phyloP scores from a whole-genome alignment of 306 rosid species.

The Nissolia schottii region DNA sequence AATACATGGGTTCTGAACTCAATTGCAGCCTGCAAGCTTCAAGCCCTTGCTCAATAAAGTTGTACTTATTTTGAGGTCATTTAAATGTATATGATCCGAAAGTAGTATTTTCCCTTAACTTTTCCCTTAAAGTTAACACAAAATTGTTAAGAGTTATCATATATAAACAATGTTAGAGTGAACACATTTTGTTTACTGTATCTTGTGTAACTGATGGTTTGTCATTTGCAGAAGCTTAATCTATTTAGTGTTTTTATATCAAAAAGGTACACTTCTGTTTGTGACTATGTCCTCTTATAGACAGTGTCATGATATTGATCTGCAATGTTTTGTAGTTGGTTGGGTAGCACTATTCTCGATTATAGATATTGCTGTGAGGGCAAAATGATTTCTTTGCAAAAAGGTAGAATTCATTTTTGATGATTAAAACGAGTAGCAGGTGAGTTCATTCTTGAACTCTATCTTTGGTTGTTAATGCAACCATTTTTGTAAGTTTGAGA shows the following conservation, averaged over 20 bases:
- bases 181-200: no score
- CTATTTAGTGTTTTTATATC: not conserved
- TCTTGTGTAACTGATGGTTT: not conserved
- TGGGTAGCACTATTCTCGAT: not conserved
- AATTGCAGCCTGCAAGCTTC: slow-evolving; percentile 79
- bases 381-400: not conserved
- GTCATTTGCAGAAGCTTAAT: no score
- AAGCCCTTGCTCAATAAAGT: slow-evolving; percentile 39
- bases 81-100: slow-evolving; percentile 14
- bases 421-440: no score
- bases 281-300: not conserved
- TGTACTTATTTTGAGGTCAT: slow-evolving; percentile 9
- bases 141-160: no score
- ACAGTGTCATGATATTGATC: not conserved
- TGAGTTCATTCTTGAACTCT: no score
- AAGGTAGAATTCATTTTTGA: not conserved
- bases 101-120: not conserved
- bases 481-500: not conserved
- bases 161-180: not conserved
- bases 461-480: not conserved
- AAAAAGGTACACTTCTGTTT: not conserved
- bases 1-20: slow-evolving; percentile 84
- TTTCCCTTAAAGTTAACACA: no score
- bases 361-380: not conserved
- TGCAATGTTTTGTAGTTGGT: not conserved